phyloP scores from a whole-genome alignment of 257 asterid genomes.

The Rhazya stricta region DNA sequence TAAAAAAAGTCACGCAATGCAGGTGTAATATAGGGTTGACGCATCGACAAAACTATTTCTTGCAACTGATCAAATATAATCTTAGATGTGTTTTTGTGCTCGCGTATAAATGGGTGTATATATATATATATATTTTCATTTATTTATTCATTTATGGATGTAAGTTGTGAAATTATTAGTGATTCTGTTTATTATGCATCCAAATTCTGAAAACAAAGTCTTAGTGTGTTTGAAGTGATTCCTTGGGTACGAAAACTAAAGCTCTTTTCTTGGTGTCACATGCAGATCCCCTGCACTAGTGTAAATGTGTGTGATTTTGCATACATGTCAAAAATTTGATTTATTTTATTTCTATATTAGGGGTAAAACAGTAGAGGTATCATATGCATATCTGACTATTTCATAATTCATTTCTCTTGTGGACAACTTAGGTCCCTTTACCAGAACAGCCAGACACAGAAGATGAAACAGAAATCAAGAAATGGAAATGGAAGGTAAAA shows the following conservation, averaged over 20 bases:
- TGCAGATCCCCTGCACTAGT: background rate
- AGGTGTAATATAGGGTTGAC: background rate
- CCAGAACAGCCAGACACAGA: constrained; percentile 83
- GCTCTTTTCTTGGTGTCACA: background rate
- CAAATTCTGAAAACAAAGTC: background rate
- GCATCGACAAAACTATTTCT: background rate
- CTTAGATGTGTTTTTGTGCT: background rate
- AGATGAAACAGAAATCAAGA: constrained; percentile 62
- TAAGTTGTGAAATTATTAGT: background rate
- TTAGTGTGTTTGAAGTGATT: background rate
- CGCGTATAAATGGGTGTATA: background rate
- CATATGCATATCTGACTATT: constrained; percentile 15
- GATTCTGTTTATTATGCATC: background rate
- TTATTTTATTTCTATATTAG: background rate
- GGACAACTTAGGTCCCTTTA: constrained; percentile 53
- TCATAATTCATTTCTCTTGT: constrained; percentile 13
- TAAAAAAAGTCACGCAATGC: background rate
- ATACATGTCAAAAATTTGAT: background rate
- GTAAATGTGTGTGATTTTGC: background rate
- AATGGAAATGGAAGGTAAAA: constrained; percentile 90
- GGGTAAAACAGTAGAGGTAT: background rate
- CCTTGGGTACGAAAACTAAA: background rate
- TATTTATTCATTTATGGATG: background rate
- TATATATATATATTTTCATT: background rate
- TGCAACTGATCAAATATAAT: background rate